Evolutionary conservation across 2,329 filamentous ascomycete genomes (phyloP).

Genomic region (Phaeosphaeria sp.): DNA sequence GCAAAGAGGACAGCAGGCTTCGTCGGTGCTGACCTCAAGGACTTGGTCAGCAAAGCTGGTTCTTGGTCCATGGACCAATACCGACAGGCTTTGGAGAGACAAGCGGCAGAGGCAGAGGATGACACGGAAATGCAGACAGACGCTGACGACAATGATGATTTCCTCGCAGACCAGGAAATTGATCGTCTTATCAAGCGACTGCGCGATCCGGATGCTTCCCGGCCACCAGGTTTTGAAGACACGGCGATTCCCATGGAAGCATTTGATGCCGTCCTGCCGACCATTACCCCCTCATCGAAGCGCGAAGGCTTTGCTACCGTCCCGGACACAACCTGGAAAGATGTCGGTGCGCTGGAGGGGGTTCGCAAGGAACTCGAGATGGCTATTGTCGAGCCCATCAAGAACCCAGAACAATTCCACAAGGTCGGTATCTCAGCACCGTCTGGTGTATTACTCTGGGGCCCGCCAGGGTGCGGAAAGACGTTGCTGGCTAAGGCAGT

Average conservation of each 20-base stretch:
- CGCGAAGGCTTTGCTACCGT: conserved; percentile 95
- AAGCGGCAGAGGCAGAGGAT: conserved; percentile 42
- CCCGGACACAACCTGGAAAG: conserved; percentile 88
- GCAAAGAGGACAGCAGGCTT: conserved; percentile 90
- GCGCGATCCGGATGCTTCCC: conserved; percentile 54
- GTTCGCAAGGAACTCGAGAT: conserved; percentile 82
- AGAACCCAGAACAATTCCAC: conserved; percentile 77
- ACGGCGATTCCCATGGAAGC: conserved; percentile 69
- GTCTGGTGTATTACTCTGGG: conserved; percentile 92
- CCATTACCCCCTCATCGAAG: conserved; percentile 80
- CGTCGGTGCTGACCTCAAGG: conserved; percentile 86
- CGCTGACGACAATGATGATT: conserved; percentile 11
- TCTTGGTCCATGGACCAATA: conserved; percentile 69
- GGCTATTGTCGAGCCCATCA: conserved; percentile 90
- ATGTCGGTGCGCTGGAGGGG: conserved; percentile 84
- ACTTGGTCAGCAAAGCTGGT: conserved; percentile 70
- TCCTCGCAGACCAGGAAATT: neutral
- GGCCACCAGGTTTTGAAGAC: conserved; percentile 61
- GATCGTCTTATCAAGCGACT: conserved; percentile 41
- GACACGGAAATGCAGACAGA: conserved; percentile 61
- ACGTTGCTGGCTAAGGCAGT: conserved; percentile 95
- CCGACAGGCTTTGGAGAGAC: conserved; percentile 57
- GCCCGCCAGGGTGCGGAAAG: conserved; percentile 95
- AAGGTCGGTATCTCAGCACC: conserved; percentile 79
- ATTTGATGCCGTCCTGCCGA: conserved; percentile 76